Evolutionary conservation across 495 filamentous ascomycete species (phyloP), one percentile per base, ranked within the genome.

Genomic region (Penicillium lagena): DNA sequence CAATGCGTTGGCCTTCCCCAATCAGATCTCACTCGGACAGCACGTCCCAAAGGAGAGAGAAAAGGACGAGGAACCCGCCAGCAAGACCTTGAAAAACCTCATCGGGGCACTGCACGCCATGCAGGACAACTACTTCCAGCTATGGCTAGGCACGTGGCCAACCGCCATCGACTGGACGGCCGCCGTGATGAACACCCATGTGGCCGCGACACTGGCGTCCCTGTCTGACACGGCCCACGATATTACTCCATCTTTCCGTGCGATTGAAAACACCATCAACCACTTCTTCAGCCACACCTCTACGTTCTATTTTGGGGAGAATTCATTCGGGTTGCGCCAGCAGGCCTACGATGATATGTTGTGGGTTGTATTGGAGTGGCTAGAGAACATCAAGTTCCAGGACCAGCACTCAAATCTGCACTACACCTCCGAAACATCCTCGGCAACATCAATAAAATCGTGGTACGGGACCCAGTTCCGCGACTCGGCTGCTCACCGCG

Each of bases 281-380:
- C 76, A 71, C n/a, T 93, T 90, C 55, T 93, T 96, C 57, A 72
- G 79, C 7, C 85, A 96, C 12, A 64, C 80, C 0, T 66, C 81
- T 11, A 77, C 77, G 7, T 91, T 84, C 59, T 96, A 91, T 59
- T 95, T 91, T 58, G 91, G 86, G 22, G 88, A 96, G 58, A 82
- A 95, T 60, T 76, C 78, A 10, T 83, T 90, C 49, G 68, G 76
- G 13, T 69, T 97, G 28, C 77, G 89, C 13, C 79, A 76, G 31
- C 78, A 97, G 57, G 93, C 91, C 1, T 95, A 83, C 58, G 93
- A 98, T 60, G 93, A 98, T 59, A 96, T 96, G 75, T 77, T 96
- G 14, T 98, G 93, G 93, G 89, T 97, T 9, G 91, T 95, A 1
- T 71, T 97, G 36, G 86, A 84, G 42, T 97, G 91, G 91, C 73